Evolutionary conservation across 2,329 filamentous ascomycete genomes (phyloP).

Genomic region (Diaporthe citriasiana): DNA sequence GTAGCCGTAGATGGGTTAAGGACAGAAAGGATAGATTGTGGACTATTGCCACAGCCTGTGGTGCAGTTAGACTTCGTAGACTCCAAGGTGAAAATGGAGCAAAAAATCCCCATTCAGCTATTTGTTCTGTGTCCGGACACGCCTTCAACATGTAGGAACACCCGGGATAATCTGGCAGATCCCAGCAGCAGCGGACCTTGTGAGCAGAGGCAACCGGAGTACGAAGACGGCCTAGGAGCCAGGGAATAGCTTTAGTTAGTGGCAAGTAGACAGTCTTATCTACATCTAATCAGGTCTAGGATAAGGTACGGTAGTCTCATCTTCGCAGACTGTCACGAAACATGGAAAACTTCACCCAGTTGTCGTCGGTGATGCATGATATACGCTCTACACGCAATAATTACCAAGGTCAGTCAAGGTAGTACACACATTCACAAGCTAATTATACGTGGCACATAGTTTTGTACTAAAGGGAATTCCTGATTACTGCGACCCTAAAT

Average conservation of each 20-base stretch:
- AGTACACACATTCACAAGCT: conserved; percentile 4
- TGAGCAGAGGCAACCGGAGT: background rate
- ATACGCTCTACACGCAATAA: too few species aligned
- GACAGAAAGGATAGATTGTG: background rate
- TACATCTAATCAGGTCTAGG: background rate
- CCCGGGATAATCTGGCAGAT: background rate
- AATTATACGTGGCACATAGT: background rate
- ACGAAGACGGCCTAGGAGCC: background rate
- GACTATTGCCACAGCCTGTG: background rate
- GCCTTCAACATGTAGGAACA: background rate
- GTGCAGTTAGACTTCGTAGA: background rate
- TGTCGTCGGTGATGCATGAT: background rate
- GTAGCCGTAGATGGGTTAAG: background rate
- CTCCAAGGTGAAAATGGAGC: background rate
- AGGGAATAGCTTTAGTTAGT: background rate
- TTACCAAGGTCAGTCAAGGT: too few species aligned
- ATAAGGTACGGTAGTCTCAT: background rate
- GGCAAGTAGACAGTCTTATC: too few species aligned
- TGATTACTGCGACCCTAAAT: conserved; percentile 45
- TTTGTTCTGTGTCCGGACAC: background rate
- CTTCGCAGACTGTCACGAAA: background rate
- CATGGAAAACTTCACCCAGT: too few species aligned
- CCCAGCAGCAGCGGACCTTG: background rate
- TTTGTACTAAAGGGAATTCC: conserved; percentile 41
- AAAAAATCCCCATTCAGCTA: background rate